Evolutionary conservation across 495 filamentous ascomycete genomes (phyloP).

Genomic region (Parathielavia hyrcaniae): DNA sequence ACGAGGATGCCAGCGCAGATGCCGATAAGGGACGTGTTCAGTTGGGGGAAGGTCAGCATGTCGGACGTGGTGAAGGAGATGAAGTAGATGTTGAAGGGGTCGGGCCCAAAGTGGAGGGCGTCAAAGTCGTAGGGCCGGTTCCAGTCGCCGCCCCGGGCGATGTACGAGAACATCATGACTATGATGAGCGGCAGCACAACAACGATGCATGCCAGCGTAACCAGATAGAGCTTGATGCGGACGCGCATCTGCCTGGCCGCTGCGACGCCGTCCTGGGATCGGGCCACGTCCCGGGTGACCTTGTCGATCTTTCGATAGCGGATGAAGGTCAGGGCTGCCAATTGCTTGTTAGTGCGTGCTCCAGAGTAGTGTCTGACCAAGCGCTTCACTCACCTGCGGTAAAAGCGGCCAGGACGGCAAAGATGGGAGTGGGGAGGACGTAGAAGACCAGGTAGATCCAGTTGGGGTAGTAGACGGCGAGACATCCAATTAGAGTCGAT

Average conservation of each 20-base stretch:
- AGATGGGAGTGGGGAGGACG: slow-evolving; percentile 59
- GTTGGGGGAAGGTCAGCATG: slow-evolving; percentile 37
- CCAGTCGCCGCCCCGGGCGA: slow-evolving; percentile 46
- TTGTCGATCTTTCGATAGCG: slow-evolving; percentile 63
- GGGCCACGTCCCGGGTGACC: slow-evolving; percentile 54
- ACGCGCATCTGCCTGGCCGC: slow-evolving; percentile 52
- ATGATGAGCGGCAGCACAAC: slow-evolving; percentile 57
- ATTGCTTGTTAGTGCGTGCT: slow-evolving; percentile 16
- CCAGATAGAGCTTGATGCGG: slow-evolving; percentile 68
- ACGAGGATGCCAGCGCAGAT: slow-evolving; percentile 54
- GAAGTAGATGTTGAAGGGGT: slow-evolving; percentile 46
- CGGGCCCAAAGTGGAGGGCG: slow-evolving; percentile 30
- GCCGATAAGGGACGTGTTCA: slow-evolving; percentile 65
- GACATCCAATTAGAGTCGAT: slow-evolving; percentile 68
- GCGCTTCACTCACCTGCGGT: slow-evolving; percentile 61
- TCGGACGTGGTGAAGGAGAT: slow-evolving; percentile 58
- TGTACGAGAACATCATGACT: slow-evolving; percentile 54
- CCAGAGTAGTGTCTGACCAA: neutral
- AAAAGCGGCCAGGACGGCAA: slow-evolving; percentile 55
- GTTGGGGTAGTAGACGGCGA: slow-evolving; percentile 54
- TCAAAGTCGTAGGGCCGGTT: slow-evolving; percentile 43
- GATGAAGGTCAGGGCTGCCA: slow-evolving; percentile 56
- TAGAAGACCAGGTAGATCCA: slow-evolving; percentile 65
- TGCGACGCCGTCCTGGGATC: slow-evolving; percentile 39
- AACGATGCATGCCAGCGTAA: slow-evolving; percentile 62